Conservation (phyloP, 2,329 filamentous ascomycete genomes). For the Colletotrichum euphorbiae region DNA sequence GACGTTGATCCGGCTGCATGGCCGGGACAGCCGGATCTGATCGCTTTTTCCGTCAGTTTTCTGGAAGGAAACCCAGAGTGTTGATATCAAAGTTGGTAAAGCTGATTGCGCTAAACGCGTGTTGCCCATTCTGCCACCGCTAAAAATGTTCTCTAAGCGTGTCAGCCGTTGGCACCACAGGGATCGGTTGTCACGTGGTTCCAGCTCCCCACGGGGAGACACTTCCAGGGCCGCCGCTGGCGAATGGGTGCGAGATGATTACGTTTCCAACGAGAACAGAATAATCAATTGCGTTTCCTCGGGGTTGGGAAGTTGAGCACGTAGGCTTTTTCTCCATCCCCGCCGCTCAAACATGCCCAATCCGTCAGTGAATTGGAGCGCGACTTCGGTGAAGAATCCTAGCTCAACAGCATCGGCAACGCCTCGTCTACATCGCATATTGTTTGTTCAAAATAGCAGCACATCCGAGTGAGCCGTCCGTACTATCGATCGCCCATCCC, state of each 20-base stretch:
- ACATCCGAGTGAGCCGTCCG: not conserved
- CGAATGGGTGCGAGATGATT: constrained; percentile 17
- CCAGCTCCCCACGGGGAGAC: constrained; percentile 15
- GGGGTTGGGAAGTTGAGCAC: constrained; percentile 1
- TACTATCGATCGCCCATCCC: not conserved
- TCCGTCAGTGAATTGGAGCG: not conserved
- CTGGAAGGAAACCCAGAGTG: not conserved
- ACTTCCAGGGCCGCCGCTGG: not conserved
- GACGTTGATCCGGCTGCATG: constrained; percentile 19
- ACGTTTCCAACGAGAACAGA: constrained; percentile 9
- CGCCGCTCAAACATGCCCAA: not conserved
- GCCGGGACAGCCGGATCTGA: constrained; percentile 5
- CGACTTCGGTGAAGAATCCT: not conserved
- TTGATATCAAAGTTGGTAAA: not conserved
- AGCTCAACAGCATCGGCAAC: constrained; percentile 6
- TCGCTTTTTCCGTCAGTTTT: not conserved
- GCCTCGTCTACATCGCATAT: not conserved
- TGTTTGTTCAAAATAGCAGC: not conserved
- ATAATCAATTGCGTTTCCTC: not conserved
- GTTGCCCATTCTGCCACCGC: constrained; percentile 14
- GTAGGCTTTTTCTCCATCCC: not conserved
- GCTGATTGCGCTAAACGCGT: constrained; percentile 1
- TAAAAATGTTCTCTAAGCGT: constrained; percentile 2
- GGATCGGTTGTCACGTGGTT: not conserved
- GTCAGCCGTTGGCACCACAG: constrained; percentile 9